These are phyloP conservation scores for Colletotrichum agaves DNA, from an alignment of 2,329 filamentous ascomycete genomes.

Conservation along the genomic window DNA sequence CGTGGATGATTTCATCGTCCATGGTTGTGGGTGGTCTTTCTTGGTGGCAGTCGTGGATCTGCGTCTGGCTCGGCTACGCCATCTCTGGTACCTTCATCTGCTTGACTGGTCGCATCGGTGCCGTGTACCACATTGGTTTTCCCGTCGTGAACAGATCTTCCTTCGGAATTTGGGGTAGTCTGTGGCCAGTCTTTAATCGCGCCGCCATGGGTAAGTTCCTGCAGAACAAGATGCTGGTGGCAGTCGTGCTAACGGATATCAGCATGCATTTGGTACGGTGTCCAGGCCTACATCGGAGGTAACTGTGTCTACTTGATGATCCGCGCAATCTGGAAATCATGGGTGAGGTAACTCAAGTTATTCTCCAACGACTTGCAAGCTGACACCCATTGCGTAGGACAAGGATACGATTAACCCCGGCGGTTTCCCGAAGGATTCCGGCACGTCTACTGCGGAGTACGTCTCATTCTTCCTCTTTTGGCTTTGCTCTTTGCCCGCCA, in stretches of 20 bases:
- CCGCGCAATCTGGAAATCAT: constrained; percentile 80
- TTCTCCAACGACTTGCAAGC: background rate
- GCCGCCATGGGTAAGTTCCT: constrained; percentile 73
- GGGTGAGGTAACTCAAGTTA: constrained; percentile 53
- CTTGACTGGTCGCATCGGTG: constrained; percentile 83
- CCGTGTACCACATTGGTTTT: constrained; percentile 89
- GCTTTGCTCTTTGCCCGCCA: constrained; percentile 80
- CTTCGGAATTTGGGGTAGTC: constrained; percentile 88
- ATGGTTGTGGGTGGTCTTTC: constrained; percentile 83
- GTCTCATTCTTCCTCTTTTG: constrained; percentile 90
- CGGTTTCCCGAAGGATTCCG: constrained; percentile 68
- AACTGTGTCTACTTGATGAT: constrained; percentile 92
- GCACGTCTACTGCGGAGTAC: constrained; percentile 80
- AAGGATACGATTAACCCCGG: constrained; percentile 68
- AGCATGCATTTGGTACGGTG: constrained; percentile 88
- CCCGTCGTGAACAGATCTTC: constrained; percentile 81
- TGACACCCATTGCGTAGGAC: constrained; percentile 46
- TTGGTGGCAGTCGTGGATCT: constrained; percentile 94
- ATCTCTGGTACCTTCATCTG: constrained; percentile 82
- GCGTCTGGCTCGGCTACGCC: constrained; percentile 86
- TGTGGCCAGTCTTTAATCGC: constrained; percentile 91
- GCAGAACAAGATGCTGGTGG: background rate
- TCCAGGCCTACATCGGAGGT: constrained; percentile 86
- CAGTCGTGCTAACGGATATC: background rate
- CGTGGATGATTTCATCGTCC: constrained; percentile 75